A percentile compares a stretch with the other conserved stretches of the same genome.
phyloP scores from a whole-genome alignment of 2,329 filamentous ascomycete genomes.

The Ophiostoma novo-ulmi region DNA sequence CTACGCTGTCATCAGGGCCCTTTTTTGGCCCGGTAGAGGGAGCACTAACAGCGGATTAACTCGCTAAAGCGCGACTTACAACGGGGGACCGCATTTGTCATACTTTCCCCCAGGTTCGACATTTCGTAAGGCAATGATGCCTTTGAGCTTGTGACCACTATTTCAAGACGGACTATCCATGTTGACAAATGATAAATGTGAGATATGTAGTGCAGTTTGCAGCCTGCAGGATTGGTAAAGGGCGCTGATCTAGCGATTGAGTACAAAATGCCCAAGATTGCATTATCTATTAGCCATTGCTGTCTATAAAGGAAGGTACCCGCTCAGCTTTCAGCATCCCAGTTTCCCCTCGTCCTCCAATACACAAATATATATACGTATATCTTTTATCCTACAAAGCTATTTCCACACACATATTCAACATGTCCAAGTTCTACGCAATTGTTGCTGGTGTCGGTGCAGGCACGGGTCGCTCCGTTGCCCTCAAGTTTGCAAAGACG shows the following conservation, averaged over 20 bases:
- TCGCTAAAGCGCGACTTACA: neutral
- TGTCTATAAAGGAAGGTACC: neutral
- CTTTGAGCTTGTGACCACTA: conserved; percentile 8
- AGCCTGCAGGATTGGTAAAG: neutral
- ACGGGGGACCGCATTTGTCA: conserved; percentile 5
- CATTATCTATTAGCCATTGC: conserved; percentile 4
- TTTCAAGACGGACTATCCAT: neutral
- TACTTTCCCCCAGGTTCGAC: conserved; percentile 18
- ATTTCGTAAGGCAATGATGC: conserved; percentile 21
- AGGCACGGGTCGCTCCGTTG: conserved; percentile 49
- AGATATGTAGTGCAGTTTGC: neutral
- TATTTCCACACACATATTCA: neutral
- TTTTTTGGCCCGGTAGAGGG: neutral
- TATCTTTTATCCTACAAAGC: too few relatives aligned
- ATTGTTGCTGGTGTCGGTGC: conserved; percentile 68
- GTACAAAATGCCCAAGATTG: neutral
- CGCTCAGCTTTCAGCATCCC: neutral
- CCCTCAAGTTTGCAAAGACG: conserved; percentile 54
- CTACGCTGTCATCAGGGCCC: neutral
- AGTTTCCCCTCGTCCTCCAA: neutral
- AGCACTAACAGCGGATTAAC: neutral
- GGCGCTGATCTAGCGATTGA: neutral
- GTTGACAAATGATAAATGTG: neutral
- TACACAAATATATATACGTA: too few relatives aligned
- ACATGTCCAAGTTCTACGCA: conserved; percentile 49